Evolutionary conservation across 345 rosid genomes (phyloP), one percentile per base, ranked within the genome.

Genomic region (Acer campestre): DNA sequence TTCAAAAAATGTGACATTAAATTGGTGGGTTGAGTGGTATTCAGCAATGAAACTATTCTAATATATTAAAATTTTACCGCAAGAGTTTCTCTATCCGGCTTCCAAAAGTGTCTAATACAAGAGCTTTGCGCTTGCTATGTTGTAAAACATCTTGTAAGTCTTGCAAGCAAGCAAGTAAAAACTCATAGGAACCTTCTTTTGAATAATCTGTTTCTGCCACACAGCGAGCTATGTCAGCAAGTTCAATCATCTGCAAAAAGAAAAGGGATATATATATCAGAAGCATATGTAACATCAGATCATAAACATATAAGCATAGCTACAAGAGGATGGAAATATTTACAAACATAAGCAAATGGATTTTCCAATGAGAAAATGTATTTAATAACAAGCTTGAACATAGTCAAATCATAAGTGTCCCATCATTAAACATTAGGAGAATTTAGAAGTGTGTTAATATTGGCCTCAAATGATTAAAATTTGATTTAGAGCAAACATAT

Each of bases 191-290:
- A 25, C 86, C 91, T 77, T 88, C 94, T 80, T 81, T 88, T 6
- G 87, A 81, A 67, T 87, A 68, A 77, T 92, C 92, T 56, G 94
- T 84, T 58, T 82, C 81, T 74, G 97, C 93, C 55, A 90, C 92
- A 84, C 92, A 92, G 74, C 91, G 92, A 55, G 94, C 93, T 78
- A 92, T 90, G 85, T 92, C 94, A 51, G 93, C 88, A 83, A 92
- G 92, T 80, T 92, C 93, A 83, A 84, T 85, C 91, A 92, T 92
- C 97, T 92, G 87, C 77, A 71, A 70, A 51, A 67, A 59, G 66
- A 22, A 48, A 78, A 70, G 61, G 51, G 49, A 42, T 70, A 59
- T 1, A 53, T 22, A 68, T 71, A 25, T 29, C 16, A 61, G 42
- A 38, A 27, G 51, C 61, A 76, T 31, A 64, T 25, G 18, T 44